Conservation (phyloP, 768 basidiomycete genomes). For the Roridomyces roridus region DNA sequence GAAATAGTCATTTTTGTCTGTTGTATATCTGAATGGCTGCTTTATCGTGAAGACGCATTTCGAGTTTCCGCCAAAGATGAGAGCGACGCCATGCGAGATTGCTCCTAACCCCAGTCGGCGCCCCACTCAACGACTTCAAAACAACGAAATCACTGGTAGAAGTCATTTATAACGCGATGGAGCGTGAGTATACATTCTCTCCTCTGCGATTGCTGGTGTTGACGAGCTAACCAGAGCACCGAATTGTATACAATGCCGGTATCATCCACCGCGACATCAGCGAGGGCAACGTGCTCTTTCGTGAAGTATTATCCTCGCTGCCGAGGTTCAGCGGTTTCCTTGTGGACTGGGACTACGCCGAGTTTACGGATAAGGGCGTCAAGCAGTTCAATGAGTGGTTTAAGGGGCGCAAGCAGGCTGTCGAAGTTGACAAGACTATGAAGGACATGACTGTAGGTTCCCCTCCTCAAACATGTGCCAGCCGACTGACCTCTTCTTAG, state of each 20-base stretch:
- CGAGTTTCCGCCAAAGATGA: too few species aligned
- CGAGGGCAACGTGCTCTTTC: constrained; percentile 6
- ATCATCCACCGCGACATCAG: constrained; percentile 14
- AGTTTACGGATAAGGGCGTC: neutral
- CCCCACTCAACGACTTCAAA: neutral
- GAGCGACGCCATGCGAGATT: constrained; percentile 5
- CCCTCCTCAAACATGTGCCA: neutral
- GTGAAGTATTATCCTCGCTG: neutral
- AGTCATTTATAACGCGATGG: neutral
- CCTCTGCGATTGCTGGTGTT: neutral
- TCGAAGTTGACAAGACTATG: neutral
- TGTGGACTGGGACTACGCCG: constrained; percentile 12
- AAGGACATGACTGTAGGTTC: constrained; percentile 9
- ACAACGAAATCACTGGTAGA: neutral
- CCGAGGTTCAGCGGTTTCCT: neutral
- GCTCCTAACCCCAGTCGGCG: constrained; percentile 6
- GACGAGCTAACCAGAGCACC: neutral
- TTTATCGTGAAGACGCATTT: too few species aligned
- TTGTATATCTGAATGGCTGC: too few species aligned
- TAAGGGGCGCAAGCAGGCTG: neutral
- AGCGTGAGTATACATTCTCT: neutral
- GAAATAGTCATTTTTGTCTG: too few species aligned
- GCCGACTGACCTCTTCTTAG: neutral
- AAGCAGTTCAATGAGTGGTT: neutral
- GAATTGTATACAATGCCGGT: constrained; percentile 4